Conservation (phyloP, 177 flowering plant genomes). For the Vitis hybrid region DNA sequence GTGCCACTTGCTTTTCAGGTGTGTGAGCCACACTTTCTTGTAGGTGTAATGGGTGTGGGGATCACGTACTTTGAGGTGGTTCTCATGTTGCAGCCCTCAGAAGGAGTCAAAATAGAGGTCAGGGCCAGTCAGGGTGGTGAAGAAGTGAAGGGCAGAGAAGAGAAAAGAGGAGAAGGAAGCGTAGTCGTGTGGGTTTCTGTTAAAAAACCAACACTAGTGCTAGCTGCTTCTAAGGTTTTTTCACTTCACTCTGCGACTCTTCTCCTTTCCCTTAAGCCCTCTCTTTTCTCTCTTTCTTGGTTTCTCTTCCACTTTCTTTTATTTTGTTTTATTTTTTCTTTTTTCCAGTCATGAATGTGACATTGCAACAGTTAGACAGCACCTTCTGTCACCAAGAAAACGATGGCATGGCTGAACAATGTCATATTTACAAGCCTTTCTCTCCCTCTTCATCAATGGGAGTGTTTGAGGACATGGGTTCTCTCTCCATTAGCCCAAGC, state of each 20-base stretch:
- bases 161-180: neutral
- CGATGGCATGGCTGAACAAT: neutral
- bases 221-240: neutral
- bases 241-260: no score
- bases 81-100: neutral
- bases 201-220: neutral
- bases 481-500: neutral
- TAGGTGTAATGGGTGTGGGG: neutral
- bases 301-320: neutral
- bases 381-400: neutral
- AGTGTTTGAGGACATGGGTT: neutral
- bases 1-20: no score
- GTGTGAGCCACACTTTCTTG: neutral
- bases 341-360: neutral
- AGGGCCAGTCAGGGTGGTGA: neutral
- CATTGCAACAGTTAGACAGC: neutral
- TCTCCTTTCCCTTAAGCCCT: neutral
- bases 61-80: neutral
- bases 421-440: neutral
- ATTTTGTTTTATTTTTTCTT: neutral
- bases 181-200: constrained; percentile 1
- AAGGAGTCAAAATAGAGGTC: neutral
- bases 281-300: neutral
- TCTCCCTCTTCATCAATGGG: neutral
- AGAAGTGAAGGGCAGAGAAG: neutral